Evolutionary conservation across 495 filamentous ascomycete species (phyloP), one percentile per base, ranked within the genome.

Genomic region (Penicillium herquei): DNA sequence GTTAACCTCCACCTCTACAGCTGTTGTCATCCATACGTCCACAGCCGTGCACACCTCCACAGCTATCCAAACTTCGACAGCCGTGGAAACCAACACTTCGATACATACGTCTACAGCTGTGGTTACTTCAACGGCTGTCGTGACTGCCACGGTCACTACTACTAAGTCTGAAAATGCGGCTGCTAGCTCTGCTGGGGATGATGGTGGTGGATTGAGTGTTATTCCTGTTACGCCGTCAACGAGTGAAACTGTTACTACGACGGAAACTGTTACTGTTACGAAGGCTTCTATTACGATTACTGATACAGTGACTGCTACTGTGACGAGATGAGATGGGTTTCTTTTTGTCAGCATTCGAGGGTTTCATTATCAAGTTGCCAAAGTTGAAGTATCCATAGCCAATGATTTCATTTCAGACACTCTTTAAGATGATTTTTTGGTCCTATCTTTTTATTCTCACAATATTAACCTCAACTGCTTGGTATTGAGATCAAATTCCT

Each of bases 221-320:
- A 53, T 61, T 41, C 68, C 68, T 30, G 52, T 64, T 6, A 54
- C 61, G 3, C 58, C 53, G 7, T 8, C 51, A 10, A 16, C 34
- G 1, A 46, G 21, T 26, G 21, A 26, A 4, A 26, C 21, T 26
- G 21, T 61, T 13, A 57, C 54, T 8, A 50, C 46, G 32, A 69
- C 60, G 37, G 39, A 43, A 16, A 65, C 62, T 21, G 51, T 43
- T 5, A 61, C 57, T 12, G 52, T 39, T 14, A 49, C 47, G 3
- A 33, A 49, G 34, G 31, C 32, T 21, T 16, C n/a, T 3, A 21
- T 16, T 39, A 49, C 46, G 8, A n/a, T 35, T 13, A 52, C 49
- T 59, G 33, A 49, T 16, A 60, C 53, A 14, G 53, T 56, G 9
- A 60, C 53, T 7, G 21, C 21, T 26, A 26, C 21, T 26, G 21